Conservation (phyloP, 805 yeast genomes). For the Metschnikowia matae region DNA sequence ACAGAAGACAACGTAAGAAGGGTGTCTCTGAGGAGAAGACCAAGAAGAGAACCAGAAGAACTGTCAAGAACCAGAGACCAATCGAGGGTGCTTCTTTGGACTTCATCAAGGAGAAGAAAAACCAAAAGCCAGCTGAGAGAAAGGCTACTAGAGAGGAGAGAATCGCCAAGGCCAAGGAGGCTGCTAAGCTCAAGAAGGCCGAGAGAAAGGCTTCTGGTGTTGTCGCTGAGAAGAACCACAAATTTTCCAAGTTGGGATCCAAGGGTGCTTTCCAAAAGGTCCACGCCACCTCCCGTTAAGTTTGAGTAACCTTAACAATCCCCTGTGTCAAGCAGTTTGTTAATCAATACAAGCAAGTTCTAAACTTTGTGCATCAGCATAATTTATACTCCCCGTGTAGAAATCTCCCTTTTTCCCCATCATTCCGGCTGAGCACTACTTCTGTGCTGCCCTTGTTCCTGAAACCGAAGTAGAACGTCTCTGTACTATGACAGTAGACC, state of each 20-base stretch:
- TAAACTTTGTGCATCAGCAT: not conserved
- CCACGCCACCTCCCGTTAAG: constrained; percentile 93
- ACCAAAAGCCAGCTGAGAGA: constrained; percentile 94
- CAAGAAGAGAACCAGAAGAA: constrained; percentile 95
- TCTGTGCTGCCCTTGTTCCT: constrained; percentile 14
- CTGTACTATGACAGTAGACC: constrained; percentile 19
- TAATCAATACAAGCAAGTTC: constrained; percentile 13
- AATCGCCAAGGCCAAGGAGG: constrained; percentile 75
- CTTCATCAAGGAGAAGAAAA: constrained; percentile 96
- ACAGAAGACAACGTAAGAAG: constrained; percentile 99
- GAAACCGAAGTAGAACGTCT: constrained; percentile 23
- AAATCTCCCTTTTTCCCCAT: constrained; percentile 8
- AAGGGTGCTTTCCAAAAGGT: constrained; percentile 98
- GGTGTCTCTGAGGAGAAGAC: constrained; percentile 98
- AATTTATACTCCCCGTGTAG: constrained; percentile 15
- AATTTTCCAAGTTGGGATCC: constrained; percentile 82
- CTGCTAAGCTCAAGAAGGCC: constrained; percentile 88
- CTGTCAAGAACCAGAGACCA: constrained; percentile 98
- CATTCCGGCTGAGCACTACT: constrained; percentile 13
- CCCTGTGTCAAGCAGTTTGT: constrained; percentile 8
- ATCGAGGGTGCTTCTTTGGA: constrained; percentile 99
- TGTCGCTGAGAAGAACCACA: constrained; percentile 56
- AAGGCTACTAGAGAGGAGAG: constrained; percentile 95
- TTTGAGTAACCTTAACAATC: constrained; percentile 6
- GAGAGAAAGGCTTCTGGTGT: constrained; percentile 89